Evolutionary conservation across 2,329 filamentous ascomycete species (phyloP).

Genomic region (Basipetospora sp.): DNA sequence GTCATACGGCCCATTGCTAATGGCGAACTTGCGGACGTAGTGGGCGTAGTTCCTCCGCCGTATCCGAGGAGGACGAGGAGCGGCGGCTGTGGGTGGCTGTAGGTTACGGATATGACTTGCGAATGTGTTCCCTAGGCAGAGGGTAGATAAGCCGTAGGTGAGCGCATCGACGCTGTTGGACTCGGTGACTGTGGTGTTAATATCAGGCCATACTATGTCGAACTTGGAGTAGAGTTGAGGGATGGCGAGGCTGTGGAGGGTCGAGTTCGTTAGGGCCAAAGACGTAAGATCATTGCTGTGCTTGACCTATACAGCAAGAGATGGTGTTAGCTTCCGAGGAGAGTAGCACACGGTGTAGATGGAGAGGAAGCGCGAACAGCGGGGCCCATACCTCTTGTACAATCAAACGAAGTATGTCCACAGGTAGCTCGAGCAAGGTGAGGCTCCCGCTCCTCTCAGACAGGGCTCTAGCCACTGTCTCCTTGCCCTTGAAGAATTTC

Average conservation of each 20-base stretch:
- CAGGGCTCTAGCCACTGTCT: constrained; percentile 2
- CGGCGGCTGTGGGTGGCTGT: constrained; percentile 11
- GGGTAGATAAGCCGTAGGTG: constrained; percentile 65
- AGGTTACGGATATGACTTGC: constrained; percentile 23
- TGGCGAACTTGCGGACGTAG: constrained; percentile 67
- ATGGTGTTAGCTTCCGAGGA: background rate
- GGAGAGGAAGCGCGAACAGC: background rate
- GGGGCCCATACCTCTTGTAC: constrained; percentile 50
- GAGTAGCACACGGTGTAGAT: background rate
- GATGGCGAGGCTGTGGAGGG: constrained; percentile 58
- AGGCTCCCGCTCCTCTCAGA: constrained; percentile 19
- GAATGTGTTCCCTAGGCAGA: constrained; percentile 50
- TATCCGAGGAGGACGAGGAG: background rate
- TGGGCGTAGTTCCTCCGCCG: constrained; percentile 51
- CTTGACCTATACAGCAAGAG: constrained; percentile 40
- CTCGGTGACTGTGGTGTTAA: constrained; percentile 46
- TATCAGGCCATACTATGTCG: constrained; percentile 78
- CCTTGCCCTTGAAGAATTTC: constrained; percentile 5
- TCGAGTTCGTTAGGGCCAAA: constrained; percentile 63
- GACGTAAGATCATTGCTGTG: constrained; percentile 72
- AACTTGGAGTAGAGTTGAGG: constrained; percentile 74
- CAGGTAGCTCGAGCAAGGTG: constrained; percentile 56
- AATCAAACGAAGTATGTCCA: constrained; percentile 65
- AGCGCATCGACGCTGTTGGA: constrained; percentile 65
- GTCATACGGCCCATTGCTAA: constrained; percentile 65